phyloP scores from a whole-genome alignment of 805 yeast genomes.

The Scheffersomyces spartinae region DNA sequence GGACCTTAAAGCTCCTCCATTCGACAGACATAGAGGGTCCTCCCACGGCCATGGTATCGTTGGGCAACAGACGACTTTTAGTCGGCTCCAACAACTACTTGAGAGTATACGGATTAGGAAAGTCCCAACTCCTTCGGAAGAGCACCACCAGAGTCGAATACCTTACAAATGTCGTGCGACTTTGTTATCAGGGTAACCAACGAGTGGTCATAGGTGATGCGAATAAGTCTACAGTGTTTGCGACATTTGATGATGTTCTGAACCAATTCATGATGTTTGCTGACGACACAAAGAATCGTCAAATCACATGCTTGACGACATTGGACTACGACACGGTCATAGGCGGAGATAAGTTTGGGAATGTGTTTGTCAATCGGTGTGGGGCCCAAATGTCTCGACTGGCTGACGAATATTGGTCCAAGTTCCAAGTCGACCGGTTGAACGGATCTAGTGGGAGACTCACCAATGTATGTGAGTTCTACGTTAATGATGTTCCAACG shows the following conservation, averaged over 20 bases:
- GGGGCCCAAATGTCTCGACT: conserved; percentile 36
- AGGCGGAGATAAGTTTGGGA: conserved; percentile 86
- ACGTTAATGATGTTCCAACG: conserved; percentile 60
- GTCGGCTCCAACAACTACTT: conserved; percentile 45
- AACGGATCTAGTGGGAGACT: conserved; percentile 47
- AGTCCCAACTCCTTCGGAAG: conserved; percentile 66
- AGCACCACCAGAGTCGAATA: conserved; percentile 36
- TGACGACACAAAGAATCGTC: conserved; percentile 60
- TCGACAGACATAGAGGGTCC: conserved; percentile 41
- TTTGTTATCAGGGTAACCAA: conserved; percentile 40
- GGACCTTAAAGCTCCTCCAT: conserved; percentile 42
- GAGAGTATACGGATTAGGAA: conserved; percentile 62
- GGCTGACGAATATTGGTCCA: conserved; percentile 39
- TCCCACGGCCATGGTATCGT: conserved; percentile 38
- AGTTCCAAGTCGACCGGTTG: conserved; percentile 19
- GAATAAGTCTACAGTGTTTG: conserved; percentile 48
- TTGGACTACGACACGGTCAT: conserved; percentile 69
- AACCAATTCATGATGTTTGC: conserved; percentile 51
- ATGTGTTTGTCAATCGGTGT: conserved; percentile 55
- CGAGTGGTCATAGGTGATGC: conserved; percentile 66
- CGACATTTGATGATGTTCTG: conserved; percentile 35
- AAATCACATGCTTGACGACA: conserved; percentile 45
- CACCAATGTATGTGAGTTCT: conserved; percentile 43
- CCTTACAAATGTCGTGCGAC: conserved; percentile 36
- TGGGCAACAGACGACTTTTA: conserved; percentile 45